Conservation (phyloP, 768 basidiomycete species). For the Termitomyces sp. region DNA sequence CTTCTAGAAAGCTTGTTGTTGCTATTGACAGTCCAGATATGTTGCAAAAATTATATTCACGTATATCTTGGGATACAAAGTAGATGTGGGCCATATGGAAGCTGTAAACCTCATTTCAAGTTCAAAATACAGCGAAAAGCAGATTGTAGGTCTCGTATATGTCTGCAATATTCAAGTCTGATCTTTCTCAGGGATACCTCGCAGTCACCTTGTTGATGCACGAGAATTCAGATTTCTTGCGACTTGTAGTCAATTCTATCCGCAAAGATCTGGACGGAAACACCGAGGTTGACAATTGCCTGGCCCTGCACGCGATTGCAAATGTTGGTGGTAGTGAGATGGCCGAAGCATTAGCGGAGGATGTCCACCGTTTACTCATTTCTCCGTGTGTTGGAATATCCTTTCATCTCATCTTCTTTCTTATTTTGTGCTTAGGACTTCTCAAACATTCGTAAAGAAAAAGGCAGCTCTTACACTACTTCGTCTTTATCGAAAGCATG, state of each 20-base stretch:
- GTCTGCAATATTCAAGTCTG: slow-evolving; percentile 7
- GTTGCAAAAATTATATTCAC: slow-evolving; percentile 99
- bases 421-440: slow-evolving; percentile 56
- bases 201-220: slow-evolving; percentile 97
- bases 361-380: slow-evolving; percentile 91
- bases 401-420: not conserved
- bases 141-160: slow-evolving; percentile 66
- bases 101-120: slow-evolving; percentile 97
- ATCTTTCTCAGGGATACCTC: slow-evolving; percentile 75
- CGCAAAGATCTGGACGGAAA: slow-evolving; percentile 94
- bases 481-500: slow-evolving; percentile 92
- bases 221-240: slow-evolving; percentile 95
- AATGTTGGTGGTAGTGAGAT: slow-evolving; percentile 98
- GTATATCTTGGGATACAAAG: slow-evolving; percentile 97
- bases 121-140: slow-evolving; percentile 95
- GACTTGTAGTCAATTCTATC: slow-evolving; percentile 96
- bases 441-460: slow-evolving; percentile 94
- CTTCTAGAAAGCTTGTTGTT: not conserved
- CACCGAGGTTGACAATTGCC: slow-evolving; percentile 91
- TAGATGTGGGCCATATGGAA: slow-evolving; percentile 99
- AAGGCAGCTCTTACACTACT: slow-evolving; percentile 94
- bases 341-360: slow-evolving; percentile 91
- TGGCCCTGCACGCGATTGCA: slow-evolving; percentile 96
- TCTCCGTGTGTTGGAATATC: slow-evolving; percentile 62
- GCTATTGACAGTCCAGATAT: slow-evolving; percentile 50